Percentiles rank a stretch among this genome's conserved stretches.
These are phyloP conservation scores for Pseudocercospora eumusae DNA, from an alignment of 2,329 filamentous ascomycete species.

Conservation along the genomic window DNA sequence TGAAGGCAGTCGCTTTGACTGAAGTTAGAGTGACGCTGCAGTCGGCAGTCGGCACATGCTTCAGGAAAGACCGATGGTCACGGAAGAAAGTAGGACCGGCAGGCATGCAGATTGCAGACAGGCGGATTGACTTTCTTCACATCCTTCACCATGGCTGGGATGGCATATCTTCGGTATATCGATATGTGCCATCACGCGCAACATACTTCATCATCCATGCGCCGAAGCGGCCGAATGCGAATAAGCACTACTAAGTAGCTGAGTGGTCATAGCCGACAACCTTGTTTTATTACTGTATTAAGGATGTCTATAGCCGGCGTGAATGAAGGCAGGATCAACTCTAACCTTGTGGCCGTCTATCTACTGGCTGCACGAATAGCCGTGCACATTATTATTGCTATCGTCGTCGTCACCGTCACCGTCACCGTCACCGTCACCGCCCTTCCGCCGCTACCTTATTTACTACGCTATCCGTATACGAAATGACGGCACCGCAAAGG, in stretches of 20 bases:
- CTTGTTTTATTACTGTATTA: neutral
- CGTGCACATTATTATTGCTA: slow-evolving; percentile 3
- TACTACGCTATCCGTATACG: too few relatives aligned
- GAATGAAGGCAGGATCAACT: slow-evolving; percentile 13
- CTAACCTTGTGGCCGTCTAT: slow-evolving; percentile 10
- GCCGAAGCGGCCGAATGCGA: neutral
- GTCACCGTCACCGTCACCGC: too few relatives aligned
- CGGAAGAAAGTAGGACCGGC: neutral
- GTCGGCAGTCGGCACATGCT: neutral
- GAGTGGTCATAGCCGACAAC: slow-evolving; percentile 5
- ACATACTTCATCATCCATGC: neutral
- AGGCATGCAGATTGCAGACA: neutral
- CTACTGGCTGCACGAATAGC: slow-evolving; percentile 6
- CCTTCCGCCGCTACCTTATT: neutral
- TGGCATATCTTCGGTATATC: neutral
- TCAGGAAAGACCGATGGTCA: neutral
- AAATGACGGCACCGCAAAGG: too few relatives aligned
- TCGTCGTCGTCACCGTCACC: too few relatives aligned
- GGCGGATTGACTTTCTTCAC: neutral
- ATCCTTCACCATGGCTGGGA: neutral
- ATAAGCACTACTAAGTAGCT: neutral
- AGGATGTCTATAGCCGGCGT: neutral
- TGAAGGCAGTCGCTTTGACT: neutral
- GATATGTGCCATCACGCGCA: neutral
- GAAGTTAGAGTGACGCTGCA: neutral